These are phyloP conservation scores for Dacryopinax primogenitus DNA, from an alignment of 768 basidiomycete species.

Conservation along the genomic window DNA sequence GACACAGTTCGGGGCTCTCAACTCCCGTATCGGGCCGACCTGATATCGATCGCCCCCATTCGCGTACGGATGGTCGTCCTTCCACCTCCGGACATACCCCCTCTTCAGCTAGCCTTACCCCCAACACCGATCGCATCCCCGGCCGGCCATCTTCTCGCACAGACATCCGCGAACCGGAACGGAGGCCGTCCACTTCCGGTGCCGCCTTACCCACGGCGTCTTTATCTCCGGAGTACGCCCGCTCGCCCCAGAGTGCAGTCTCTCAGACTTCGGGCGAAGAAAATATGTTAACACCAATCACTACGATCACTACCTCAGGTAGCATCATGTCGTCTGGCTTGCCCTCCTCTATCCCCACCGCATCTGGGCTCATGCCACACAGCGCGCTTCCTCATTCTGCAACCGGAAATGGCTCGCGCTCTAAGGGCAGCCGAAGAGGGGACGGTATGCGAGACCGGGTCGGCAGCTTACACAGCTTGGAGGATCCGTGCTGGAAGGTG, in stretches of 20 bases:
- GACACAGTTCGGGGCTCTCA: not conserved
- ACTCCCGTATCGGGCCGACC: not conserved
- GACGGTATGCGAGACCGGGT: constrained; percentile 14
- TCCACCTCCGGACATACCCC: not conserved
- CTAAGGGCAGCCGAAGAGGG: not conserved
- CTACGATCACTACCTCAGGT: not conserved
- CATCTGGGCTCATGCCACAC: constrained; percentile 1
- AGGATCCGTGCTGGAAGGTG: constrained; percentile 98
- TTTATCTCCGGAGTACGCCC: not conserved
- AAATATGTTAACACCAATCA: not conserved
- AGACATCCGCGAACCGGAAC: not conserved
- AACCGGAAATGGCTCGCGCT: not conserved
- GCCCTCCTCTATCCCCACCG: not conserved
- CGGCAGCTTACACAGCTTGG: constrained; percentile 41
- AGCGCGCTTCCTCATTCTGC: not conserved
- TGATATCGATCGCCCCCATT: not conserved
- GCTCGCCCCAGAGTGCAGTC: not conserved
- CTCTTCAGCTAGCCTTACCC: not conserved
- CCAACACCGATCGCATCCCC: not conserved
- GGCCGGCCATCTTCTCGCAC: not conserved
- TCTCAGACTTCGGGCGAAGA: not conserved
- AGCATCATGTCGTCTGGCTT: not conserved
- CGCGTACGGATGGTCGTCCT: not conserved
- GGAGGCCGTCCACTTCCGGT: not conserved
- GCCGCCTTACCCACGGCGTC: not conserved